Base-by-base conservation (phyloP, 1,284 basidiomycete genomes). In the Sanghuangporus weigelae region DNA sequence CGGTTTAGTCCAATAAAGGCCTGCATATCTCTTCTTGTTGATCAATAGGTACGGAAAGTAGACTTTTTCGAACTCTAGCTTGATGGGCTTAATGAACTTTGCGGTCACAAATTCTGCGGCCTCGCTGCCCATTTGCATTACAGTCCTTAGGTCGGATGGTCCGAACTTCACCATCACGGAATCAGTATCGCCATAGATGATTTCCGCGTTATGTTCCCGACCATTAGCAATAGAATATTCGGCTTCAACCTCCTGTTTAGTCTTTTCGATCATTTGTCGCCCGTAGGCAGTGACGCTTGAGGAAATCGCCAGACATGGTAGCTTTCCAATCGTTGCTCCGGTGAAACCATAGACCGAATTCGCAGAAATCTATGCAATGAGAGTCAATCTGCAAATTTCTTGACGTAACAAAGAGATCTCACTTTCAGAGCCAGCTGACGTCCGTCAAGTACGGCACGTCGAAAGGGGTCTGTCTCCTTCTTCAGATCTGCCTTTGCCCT, bases 341-440 rank as follows among this genome's bases (percentile, higher is more conserved):
- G 95, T 97, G 73, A 98, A 98, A 36, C 95, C 95, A 69, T 98
- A 98, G 19, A 98, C 96, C 1, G 95, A 98, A 75, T 98, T 98
- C 39, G 95, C 96, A 73, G 91, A 94, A 74, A 98, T 92, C 93
- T 96, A 23, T 44, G 19, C 39, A 66, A 35, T 58, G 31, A 2
- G 10, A 10, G 8, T 31, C 16, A 16, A 12, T n/a, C 38, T 10
- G 10, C 31, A 1, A 14, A 7, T 54, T 54, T 35, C 11, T 36
- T 8, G 16, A 7, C 31, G 6, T 4, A 36, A 36, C 31, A 54
- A 38, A 10, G 31, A 16, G 21, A n/a, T 14, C 11, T 36, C 65
- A 92, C 93, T 82, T 98, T 98, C 68, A 98, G 76, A 0, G 95
- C 96, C 51, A 98, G 80, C 75, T 98, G 95, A 63, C 96, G 87